Base-by-base conservation (phyloP, 2,329 filamentous ascomycete genomes). In the Colletotrichum paranaense region DNA sequence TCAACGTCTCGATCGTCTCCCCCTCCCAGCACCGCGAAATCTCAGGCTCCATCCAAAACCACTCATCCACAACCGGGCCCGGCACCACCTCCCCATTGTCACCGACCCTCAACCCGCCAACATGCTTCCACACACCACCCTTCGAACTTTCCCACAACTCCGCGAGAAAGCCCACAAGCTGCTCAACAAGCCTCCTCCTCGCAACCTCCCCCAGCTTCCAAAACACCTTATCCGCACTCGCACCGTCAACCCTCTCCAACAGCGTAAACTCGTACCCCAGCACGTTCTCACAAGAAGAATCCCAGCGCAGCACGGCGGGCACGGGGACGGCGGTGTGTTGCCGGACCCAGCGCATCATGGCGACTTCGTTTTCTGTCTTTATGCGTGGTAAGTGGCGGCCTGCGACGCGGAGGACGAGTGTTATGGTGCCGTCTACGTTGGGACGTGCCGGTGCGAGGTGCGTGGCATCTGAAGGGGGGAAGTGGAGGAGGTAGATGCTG, bases 181-280 rank as follows among this genome's bases (percentile, higher is more conserved):
- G 75, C 16, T 77, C 74, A 2, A 80, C 77, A 6, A 85, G 65
- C 12, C 63, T 71, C 56, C 76, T 76, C 73, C 85, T 85, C 6
- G 77, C 73, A 5, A 65, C 71, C 73, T 79, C 76, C 0, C 78
- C 52, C 73, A 85, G 79, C 12, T 68, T 78, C 11, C 80, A 77
- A 74, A 76, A 75, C 46, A 74, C 56, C 64, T 73, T 60, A 75
- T 78, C 63, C 1, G 74, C 76, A 9, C 78, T 74, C 5, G 1
- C 16, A 49, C 42, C 42, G 3, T 62, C 64, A 59, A 83, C 68
- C n/a, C 75, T 72, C 9, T 79, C 77, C 79, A 85, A 82, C 14
- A 85, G 63, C 6, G 84, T 84, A 80, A 83, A 86, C 76, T 85
- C 83, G 35, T 80, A 83, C 0, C 81, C 82, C n/a, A 85, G 76